These are phyloP conservation scores for Elongisporangium senticosum DNA, from an alignment of 352 stramenopile genomes.

Conservation along the genomic window DNA sequence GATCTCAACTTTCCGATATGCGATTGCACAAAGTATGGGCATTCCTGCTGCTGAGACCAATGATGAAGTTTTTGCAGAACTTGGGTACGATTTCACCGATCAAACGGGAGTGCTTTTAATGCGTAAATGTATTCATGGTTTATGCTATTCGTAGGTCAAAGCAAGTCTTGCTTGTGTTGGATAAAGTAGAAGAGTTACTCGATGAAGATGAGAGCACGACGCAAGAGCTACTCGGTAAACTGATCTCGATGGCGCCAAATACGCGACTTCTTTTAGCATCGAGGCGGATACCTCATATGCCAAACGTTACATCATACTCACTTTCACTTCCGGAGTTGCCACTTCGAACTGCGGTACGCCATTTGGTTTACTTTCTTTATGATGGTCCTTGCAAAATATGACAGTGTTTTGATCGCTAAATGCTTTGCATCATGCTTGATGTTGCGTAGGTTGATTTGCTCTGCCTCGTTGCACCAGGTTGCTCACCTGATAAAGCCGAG, in stretches of 20 bases:
- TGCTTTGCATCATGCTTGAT: conserved; percentile 2
- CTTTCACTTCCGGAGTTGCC: conserved; percentile 70
- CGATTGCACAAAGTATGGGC: conserved; percentile 73
- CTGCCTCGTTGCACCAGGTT: conserved; percentile 57
- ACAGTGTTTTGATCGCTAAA: not conserved
- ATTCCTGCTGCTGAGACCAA: conserved; percentile 69
- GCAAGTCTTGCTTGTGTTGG: conserved; percentile 63
- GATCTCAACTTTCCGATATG: conserved; percentile 70
- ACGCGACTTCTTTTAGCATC: conserved; percentile 66
- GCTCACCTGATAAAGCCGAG: conserved; percentile 52
- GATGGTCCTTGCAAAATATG: not conserved
- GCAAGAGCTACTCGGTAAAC: conserved; percentile 56
- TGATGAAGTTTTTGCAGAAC: conserved; percentile 73
- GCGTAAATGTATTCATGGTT: not conserved
- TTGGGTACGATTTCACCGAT: conserved; percentile 23
- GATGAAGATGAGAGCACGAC: conserved; percentile 73
- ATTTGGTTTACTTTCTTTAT: not conserved
- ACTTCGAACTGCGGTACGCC: conserved; percentile 52
- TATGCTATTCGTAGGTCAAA: conserved; percentile 33
- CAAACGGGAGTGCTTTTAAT: not conserved
- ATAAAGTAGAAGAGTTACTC: conserved; percentile 77
- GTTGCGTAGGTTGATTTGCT: conserved; percentile 52
- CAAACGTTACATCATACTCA: conserved; percentile 74
- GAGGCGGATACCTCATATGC: conserved; percentile 63
- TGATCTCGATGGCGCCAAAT: conserved; percentile 69